These are phyloP conservation scores for Naganishia randhawae DNA, from an alignment of 768 basidiomycete species.

Conservation along the genomic window DNA sequence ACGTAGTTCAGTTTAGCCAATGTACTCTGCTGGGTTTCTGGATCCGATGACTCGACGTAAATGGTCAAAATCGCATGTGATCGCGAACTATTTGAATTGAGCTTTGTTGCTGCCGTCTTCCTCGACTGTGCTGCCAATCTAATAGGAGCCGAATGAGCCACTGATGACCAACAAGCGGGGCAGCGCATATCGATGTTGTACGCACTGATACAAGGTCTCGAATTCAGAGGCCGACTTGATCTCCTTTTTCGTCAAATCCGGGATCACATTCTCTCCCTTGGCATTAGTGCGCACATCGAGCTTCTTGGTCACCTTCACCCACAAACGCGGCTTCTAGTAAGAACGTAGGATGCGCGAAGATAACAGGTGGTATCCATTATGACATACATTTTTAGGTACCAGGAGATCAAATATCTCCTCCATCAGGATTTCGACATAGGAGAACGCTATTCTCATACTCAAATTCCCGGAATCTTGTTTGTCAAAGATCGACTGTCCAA, in stretches of 20 bases:
- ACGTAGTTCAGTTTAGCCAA: not conserved
- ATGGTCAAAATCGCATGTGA: conserved; percentile 83
- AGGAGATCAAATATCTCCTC: conserved; percentile 86
- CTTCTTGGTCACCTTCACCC: conserved; percentile 45
- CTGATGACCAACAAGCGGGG: not conserved
- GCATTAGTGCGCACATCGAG: conserved; percentile 60
- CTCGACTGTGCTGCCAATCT: conserved; percentile 72
- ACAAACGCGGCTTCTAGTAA: conserved; percentile 44
- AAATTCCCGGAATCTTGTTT: conserved; percentile 49
- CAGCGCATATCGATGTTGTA: not conserved
- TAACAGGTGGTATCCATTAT: not conserved
- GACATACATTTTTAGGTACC: conserved; percentile 50
- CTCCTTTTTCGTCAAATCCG: conserved; percentile 54
- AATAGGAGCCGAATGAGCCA: not conserved
- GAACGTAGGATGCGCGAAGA: not conserved
- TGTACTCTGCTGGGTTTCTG: conserved; percentile 51
- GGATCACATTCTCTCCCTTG: conserved; percentile 58
- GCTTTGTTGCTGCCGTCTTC: conserved; percentile 77
- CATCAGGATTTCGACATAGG: conserved; percentile 88
- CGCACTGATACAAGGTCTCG: conserved; percentile 51
- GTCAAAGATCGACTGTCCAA: conserved; percentile 57
- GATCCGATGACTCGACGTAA: conserved; percentile 52
- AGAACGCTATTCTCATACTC: conserved; percentile 57
- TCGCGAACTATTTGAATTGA: conserved; percentile 79
- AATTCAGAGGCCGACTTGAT: conserved; percentile 57